These are phyloP conservation scores for Rhodomyrtus psidioides DNA, from an alignment of 441 rosid species.

Conservation along the genomic window DNA sequence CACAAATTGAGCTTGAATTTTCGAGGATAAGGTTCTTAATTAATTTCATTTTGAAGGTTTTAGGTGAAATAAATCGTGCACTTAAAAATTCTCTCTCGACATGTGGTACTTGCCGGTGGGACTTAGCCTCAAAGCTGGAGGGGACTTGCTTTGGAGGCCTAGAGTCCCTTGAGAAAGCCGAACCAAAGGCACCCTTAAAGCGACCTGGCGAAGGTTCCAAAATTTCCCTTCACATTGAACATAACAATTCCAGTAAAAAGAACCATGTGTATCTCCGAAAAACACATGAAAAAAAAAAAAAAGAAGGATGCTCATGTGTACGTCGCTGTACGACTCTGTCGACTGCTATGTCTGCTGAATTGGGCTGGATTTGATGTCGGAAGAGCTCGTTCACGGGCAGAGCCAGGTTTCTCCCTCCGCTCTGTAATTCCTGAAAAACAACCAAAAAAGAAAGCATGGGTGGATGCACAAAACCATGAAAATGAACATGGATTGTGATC, in stretches of 20 bases:
- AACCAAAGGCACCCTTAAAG: not conserved
- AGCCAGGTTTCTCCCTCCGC: no score
- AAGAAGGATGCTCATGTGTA: not conserved
- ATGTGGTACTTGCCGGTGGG: not conserved
- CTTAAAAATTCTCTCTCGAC: not conserved
- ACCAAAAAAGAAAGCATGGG: no score
- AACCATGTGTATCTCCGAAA: not conserved
- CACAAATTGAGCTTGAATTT: not conserved
- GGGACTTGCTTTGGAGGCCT: no score
- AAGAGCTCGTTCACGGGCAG: not conserved
- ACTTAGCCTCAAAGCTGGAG: not conserved
- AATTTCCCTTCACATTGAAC: not conserved
- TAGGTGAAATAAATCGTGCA: not conserved
- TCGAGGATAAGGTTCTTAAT: not conserved
- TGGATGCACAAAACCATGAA: not conserved
- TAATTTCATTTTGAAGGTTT: not conserved
- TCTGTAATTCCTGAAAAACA: no score
- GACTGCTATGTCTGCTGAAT: not conserved
- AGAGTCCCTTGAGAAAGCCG: no score
- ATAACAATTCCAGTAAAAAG: not conserved
- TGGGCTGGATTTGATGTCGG: not conserved
- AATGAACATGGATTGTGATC: not conserved
- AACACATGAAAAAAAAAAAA: not conserved
- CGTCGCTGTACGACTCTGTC: not conserved
- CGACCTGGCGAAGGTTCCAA: not conserved